phyloP scores from a whole-genome alignment of 139 green algal species.

The Edaphochlamys debaryana region DNA sequence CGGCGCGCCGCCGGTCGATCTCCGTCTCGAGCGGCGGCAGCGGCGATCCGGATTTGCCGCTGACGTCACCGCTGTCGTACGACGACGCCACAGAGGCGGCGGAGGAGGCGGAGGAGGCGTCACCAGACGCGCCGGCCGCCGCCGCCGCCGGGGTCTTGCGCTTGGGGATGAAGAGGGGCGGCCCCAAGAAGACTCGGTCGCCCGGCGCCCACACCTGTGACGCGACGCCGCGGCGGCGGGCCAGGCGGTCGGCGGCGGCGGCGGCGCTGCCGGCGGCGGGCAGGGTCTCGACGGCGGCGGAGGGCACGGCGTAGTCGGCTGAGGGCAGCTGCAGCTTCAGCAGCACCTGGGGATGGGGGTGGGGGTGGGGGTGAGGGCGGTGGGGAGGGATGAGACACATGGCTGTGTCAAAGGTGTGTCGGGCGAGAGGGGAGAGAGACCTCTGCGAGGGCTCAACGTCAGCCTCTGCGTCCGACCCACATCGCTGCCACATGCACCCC shows the following conservation, averaged over 20 bases:
- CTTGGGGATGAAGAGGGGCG: conserved; percentile 22
- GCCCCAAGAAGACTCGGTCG: conserved; percentile 26
- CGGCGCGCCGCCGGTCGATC: no score
- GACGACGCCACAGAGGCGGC: not conserved
- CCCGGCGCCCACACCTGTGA: conserved; percentile 35
- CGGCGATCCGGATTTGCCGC: not conserved
- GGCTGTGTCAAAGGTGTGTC: no score
- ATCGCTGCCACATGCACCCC: no score
- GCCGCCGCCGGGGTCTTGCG: not conserved
- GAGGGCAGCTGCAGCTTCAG: not conserved
- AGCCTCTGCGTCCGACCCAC: no score
- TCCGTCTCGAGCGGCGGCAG: no score
- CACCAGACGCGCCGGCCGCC: not conserved
- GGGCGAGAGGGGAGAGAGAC: no score
- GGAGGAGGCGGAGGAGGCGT: not conserved
- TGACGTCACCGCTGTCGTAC: not conserved
- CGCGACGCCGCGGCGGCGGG: not conserved
- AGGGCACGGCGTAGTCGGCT: not conserved
- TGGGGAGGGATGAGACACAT: no score
- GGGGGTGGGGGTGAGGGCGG: no score
- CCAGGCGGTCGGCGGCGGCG: not conserved
- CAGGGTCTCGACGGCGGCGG: not conserved
- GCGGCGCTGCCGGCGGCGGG: not conserved
- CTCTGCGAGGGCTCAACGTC: no score
- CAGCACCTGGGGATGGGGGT: not conserved